A percentile compares a stretch with the other conserved stretches of the same genome.
Evolutionary conservation across 345 rosid genomes (phyloP).

Genomic region (Pistacia integerrima): DNA sequence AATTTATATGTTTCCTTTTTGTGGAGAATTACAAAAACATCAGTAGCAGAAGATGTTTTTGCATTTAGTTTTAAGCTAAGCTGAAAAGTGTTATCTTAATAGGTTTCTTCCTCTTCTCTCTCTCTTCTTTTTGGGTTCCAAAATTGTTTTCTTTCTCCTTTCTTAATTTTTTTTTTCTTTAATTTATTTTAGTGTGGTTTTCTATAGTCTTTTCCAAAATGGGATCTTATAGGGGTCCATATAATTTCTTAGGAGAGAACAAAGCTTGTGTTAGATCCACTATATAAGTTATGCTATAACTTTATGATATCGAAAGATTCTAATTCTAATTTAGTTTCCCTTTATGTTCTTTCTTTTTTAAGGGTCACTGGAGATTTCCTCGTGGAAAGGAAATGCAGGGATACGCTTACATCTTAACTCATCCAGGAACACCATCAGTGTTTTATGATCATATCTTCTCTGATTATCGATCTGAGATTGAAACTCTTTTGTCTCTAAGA

Average conservation of each 20-base stretch:
- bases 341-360: neutral
- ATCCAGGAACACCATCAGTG: conserved; percentile 96
- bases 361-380: conserved; percentile 99
- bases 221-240: neutral
- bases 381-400: conserved; percentile 97
- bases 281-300: neutral
- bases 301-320: neutral
- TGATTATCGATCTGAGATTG: conserved; percentile 64
- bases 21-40: neutral
- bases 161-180: neutral
- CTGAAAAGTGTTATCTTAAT: no score
- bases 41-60: neutral
- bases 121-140: neutral
- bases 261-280: neutral
- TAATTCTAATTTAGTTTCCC: conserved; percentile 3
- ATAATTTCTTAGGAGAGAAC: neutral
- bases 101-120: neutral
- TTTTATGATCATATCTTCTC: conserved; percentile 87
- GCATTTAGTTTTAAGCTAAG: neutral
- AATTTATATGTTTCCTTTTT: neutral
- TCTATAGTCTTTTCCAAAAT: neutral
- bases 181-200: neutral
- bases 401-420: conserved; percentile 92
- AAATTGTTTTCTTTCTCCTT: neutral
- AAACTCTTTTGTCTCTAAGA: conserved; percentile 71